Conservation (phyloP, 208 protist genomes). For the Leishmania tropica region DNA sequence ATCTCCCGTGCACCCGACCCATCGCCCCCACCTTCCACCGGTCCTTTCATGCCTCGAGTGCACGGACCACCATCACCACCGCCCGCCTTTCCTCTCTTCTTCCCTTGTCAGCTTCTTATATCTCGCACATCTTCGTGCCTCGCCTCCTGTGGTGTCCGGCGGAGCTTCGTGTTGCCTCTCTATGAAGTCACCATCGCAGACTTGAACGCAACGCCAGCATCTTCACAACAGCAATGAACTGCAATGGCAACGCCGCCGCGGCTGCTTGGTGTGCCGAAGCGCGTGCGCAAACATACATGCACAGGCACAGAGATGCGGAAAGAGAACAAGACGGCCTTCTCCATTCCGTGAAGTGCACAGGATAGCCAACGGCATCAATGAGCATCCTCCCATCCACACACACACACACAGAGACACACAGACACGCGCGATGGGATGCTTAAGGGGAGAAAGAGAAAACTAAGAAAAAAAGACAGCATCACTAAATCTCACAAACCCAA, state of each 20-base stretch:
- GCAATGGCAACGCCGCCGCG: neutral
- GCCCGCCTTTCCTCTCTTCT: neutral
- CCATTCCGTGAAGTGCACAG: neutral
- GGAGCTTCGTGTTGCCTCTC: neutral
- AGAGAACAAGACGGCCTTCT: neutral
- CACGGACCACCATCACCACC: neutral
- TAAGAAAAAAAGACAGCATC: neutral
- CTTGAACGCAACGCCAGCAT: neutral
- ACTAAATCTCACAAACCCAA: neutral
- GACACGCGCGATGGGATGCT: neutral
- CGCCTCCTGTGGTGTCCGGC: neutral
- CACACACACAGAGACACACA: neutral
- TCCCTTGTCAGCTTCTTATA: neutral
- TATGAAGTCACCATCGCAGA: conserved; percentile 3
- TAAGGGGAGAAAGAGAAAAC: neutral
- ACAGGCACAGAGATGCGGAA: neutral
- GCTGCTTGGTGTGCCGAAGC: neutral
- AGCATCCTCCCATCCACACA: neutral
- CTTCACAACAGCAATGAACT: neutral
- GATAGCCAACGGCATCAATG: neutral
- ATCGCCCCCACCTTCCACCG: neutral
- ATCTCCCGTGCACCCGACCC: neutral
- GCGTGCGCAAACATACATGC: neutral
- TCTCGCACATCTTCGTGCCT: no score
- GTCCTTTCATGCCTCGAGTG: neutral